Base-by-base conservation (phyloP, 2,329 filamentous ascomycete species). In the Chaetomiaceae sp. region DNA sequence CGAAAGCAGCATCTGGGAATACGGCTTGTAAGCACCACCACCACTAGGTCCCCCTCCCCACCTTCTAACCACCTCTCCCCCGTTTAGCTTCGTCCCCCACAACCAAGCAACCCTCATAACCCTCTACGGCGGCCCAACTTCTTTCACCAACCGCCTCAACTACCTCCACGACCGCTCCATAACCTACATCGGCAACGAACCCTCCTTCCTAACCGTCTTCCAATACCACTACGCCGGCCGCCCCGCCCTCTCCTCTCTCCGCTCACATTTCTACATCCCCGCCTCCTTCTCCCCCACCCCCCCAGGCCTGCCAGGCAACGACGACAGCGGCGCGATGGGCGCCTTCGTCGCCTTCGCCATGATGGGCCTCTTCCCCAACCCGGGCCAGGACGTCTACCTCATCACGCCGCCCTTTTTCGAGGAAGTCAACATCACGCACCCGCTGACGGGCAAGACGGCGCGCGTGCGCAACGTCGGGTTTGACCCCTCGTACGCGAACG, bases 1-100 rank as follows among this genome's bases (percentile, higher is more conserved):
- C 58, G 86, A 90, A 64, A 82, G 79, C 38, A 83, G 79, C 53
- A 71, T 79, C 1, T 90, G 86, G 86, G 78, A 88, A 49, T 89
- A 89, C 62, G 80, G 79, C 14, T 89, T 87, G 75, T 80, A 61
- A 57, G 75, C 69, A 13, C 13, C 6, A n/a, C 50, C 34, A 69
- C 13, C 10, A n/a, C n/a, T n/a, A n/a, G n/a, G n/a, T n/a, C 20
- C 16, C 20, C 14, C 19, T 10, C 12, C 1, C 10, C n/a, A 4
- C 33, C 12, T n/a, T 13, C 19, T 25, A 10, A 9, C 4, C 14
- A 7, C 8, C 25, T n/a, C 25, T 17, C 30, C 13, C 17, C 9
- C 25, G 4, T 8, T 3, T 33, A 73, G 70, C 59, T 79, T 74
- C 51, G 77, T 79, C 3, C 77, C 77, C 0, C 77, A 80, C 61